These are phyloP conservation scores for Metschnikowia lochheadii DNA, from an alignment of 805 yeast species.

Conservation along the genomic window DNA sequence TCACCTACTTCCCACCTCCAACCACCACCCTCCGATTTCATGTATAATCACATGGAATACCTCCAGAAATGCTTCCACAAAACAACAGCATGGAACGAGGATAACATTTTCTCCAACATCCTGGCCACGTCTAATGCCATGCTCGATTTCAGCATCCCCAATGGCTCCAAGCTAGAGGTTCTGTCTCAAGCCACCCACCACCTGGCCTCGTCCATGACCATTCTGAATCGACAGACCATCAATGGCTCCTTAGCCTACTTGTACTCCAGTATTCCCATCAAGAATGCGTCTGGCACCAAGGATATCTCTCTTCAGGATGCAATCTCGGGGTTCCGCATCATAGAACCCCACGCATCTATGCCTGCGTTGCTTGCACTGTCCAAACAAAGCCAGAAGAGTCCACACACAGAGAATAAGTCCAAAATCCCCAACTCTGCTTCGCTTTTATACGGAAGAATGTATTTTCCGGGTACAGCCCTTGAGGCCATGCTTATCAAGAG, in stretches of 20 bases:
- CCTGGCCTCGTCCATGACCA: slow-evolving; percentile 68
- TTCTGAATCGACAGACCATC: slow-evolving; percentile 59
- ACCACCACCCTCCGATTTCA: slow-evolving; percentile 20
- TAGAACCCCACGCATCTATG: slow-evolving; percentile 40
- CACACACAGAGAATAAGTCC: neutral
- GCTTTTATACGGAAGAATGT: slow-evolving; percentile 79
- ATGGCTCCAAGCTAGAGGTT: slow-evolving; percentile 58
- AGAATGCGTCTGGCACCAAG: slow-evolving; percentile 47
- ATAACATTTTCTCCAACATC: slow-evolving; percentile 71
- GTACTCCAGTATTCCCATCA: slow-evolving; percentile 60
- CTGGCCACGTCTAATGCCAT: slow-evolving; percentile 67
- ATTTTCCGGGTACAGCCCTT: slow-evolving; percentile 77
- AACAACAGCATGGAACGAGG: slow-evolving; percentile 73
- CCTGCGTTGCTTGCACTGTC: neutral
- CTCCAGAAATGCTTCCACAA: slow-evolving; percentile 67
- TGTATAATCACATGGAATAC: slow-evolving; percentile 86
- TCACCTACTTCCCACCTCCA: neutral
- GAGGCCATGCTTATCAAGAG: slow-evolving; percentile 83
- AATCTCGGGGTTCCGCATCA: slow-evolving; percentile 60
- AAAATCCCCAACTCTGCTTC: slow-evolving; percentile 19
- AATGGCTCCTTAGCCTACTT: slow-evolving; percentile 83
- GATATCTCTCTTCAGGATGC: slow-evolving; percentile 60
- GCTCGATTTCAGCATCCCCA: slow-evolving; percentile 70
- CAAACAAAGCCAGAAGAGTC: neutral
- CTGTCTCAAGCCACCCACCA: slow-evolving; percentile 66